Base-by-base conservation (phyloP, 352 stramenopile species). In the Peronospora farinosa region DNA sequence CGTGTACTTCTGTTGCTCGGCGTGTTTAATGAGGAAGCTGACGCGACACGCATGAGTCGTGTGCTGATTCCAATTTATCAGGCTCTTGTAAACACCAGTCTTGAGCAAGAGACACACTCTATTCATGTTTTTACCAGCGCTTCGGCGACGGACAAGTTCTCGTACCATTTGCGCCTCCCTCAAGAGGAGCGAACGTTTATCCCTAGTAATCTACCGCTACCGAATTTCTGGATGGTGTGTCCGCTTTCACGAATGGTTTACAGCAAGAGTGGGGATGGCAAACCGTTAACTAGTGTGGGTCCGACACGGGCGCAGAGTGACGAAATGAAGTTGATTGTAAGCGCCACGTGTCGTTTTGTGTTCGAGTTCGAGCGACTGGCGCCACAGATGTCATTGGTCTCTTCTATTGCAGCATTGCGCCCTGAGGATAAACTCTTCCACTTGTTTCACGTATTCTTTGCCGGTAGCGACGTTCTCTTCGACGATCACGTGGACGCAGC, bases 391-490 rank as follows among this genome's bases (percentile, higher is more conserved):
- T 19, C 57, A 8, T 54, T 42, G 0, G 46, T 70, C 8, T 15
- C 38, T 38, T 68, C 44, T 8, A 62, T 57, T 51, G 51, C 54
- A 19, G 44, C 57, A 5, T 33, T 87, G 13, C 51, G 49, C 2
- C 65, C 66, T 4, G 78, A 86, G 52, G 79, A 88, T 59, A 87
- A 87, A 54, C 57, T 88, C 0, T 88, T 87, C 54, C 79, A 90
- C 40, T 44, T 88, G 37, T 44, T 87, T 19, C 75, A 88, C 40
- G 71, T 84, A 6, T 86, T 90, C 35, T 87, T 90, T 43, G 67
- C 76, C 7, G 76, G 75, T 16, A 74, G 67, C 6, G 78, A 89
- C 38, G 75, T 89, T 13, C 57, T 89, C 5, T 86, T 86, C 19
- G 76, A 89, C 35, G 63, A 79, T 30, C 63, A 79, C 45, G 76